phyloP scores from a whole-genome alignment of 371 early-diverging fungal species.

The Sporodiniella umbellata region DNA sequence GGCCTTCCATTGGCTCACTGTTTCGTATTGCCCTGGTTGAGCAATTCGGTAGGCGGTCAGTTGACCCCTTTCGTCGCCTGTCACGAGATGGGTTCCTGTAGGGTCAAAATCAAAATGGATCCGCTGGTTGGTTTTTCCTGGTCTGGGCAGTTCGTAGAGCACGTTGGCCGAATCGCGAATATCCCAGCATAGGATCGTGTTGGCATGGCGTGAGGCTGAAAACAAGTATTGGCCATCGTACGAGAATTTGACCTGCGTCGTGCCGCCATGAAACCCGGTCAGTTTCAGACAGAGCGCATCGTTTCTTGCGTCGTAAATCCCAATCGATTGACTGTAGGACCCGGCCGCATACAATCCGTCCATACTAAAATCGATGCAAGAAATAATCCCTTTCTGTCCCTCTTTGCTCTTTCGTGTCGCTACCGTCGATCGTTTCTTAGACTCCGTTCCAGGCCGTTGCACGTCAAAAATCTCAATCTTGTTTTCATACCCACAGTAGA shows the following conservation, averaged over 20 bases:
- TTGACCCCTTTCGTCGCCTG: slow-evolving; percentile 57
- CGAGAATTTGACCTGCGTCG: slow-evolving; percentile 59
- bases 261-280: slow-evolving; percentile 39
- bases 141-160: slow-evolving; percentile 45
- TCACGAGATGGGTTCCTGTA: slow-evolving; percentile 49
- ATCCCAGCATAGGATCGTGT: slow-evolving; percentile 67
- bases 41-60: slow-evolving; percentile 47
- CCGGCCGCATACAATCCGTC: slow-evolving; percentile 72
- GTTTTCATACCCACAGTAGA: slow-evolving; percentile 69
- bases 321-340: slow-evolving; percentile 61
- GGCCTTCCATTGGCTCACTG: slow-evolving; percentile 3
- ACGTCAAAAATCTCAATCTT: slow-evolving; percentile 69
- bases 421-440: slow-evolving; percentile 47
- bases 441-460: slow-evolving; percentile 44
- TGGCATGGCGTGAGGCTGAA: slow-evolving; percentile 54
- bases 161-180: slow-evolving; percentile 63
- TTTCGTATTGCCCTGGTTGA: slow-evolving; percentile 14
- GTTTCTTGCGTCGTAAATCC: slow-evolving; percentile 59
- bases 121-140: slow-evolving; percentile 65
- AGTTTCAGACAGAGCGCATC: slow-evolving; percentile 52
- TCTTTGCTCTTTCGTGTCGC: slow-evolving; percentile 57
- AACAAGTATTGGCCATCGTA: slow-evolving; percentile 59
- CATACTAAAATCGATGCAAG: slow-evolving; percentile 63
- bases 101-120: slow-evolving; percentile 64
- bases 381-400: slow-evolving; percentile 71